Base-by-base conservation (phyloP, 257 asterid genomes). In the Craterostigma plantagineum region DNA sequence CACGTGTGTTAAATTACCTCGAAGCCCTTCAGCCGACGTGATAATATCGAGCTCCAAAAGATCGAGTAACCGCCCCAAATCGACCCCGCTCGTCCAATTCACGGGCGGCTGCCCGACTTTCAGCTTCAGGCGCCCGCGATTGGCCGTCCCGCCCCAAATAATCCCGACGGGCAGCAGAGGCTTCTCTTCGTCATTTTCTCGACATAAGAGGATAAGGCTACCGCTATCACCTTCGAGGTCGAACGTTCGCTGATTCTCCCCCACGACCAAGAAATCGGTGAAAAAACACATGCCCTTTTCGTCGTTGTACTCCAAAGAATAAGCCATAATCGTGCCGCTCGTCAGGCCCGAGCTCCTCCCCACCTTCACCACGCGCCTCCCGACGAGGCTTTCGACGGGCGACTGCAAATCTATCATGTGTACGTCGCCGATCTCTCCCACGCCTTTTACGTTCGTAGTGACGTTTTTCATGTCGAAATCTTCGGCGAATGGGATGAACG, bases 151-250 rank as follows among this genome's bases (percentile, higher is more conserved):
- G 35, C 95, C 95, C 95, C 95, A 83, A 14, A 83, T 83, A 51
- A 83, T 79, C 50, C 95, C 95, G 10, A 83, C 66, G 11, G 95
- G 91, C 1, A n/a, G n/a, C n/a, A 63, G 70, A 4, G 93, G 71
- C 63, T 76, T 76, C 58, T 71, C 92, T 37, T 75, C 86, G 49
- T 73, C 55, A 35, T 43, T 69, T 34, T 75, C 86, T 49, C 71
- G 52, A 35, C 44, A 68, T 57, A 83, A 38, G 55, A 72, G 63
- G 53, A 83, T 79, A 45, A 83, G 78, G 57, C 95, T 83, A 49
- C 95, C 95, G 7, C 95, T 83, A 63, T 83, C 95, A 52, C 95
- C 95, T 67, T 83, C 95, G 38, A 83, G 92, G 56, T 83, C 95
- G 52, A 83, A 83, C 4, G 95, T 75, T 60, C 79, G 92, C 49